phyloP scores from a whole-genome alignment of 2,329 filamentous ascomycete species.

The Dichotomopilus funicola region DNA sequence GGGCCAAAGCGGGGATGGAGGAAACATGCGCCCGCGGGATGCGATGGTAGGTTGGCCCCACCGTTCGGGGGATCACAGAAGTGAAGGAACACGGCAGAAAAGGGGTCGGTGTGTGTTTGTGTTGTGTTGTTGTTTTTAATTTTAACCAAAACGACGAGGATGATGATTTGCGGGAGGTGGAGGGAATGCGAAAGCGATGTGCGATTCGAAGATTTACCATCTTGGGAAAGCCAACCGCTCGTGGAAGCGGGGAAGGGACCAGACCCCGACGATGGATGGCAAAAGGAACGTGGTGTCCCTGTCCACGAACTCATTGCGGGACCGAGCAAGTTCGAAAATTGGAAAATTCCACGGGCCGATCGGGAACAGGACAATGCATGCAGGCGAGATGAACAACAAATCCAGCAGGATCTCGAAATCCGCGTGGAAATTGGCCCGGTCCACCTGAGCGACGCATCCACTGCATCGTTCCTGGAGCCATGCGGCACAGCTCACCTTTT shows the following conservation, averaged over 20 bases:
- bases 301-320: too few relatives aligned
- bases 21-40: neutral
- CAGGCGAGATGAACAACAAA: too few relatives aligned
- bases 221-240: too few relatives aligned
- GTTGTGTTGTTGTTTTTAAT: neutral
- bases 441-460: neutral
- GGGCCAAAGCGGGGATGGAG: neutral
- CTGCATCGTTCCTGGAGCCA: conserved; percentile 5
- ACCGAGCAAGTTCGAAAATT: too few relatives aligned
- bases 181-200: too few relatives aligned
- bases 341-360: too few relatives aligned
- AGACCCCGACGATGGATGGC: too few relatives aligned
- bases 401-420: too few relatives aligned
- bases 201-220: too few relatives aligned
- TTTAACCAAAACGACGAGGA: conserved; percentile 4
- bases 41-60: neutral
- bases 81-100: conserved; percentile 9
- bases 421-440: neutral
- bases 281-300: too few relatives aligned
- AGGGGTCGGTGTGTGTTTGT: neutral
- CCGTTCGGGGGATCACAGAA: neutral
- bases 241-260: too few relatives aligned
- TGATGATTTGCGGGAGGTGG: too few relatives aligned
- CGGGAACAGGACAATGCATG: neutral
- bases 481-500: conserved; percentile 7